Evolutionary conservation across 1,284 basidiomycete genomes (phyloP).

Genomic region (Puccinia horiana): DNA sequence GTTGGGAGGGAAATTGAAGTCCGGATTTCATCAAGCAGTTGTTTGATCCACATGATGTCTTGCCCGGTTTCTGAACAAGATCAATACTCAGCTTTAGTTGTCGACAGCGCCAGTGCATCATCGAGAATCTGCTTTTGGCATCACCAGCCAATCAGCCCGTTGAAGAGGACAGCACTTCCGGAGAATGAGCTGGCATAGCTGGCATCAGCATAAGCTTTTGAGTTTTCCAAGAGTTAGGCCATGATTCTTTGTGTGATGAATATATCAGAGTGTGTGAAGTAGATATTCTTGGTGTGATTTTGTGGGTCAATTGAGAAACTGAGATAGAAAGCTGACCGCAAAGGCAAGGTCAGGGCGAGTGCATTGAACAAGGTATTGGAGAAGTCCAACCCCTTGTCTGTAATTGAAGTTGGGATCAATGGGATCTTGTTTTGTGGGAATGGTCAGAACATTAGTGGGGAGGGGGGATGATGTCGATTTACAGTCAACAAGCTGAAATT

Average conservation of each 20-base stretch:
- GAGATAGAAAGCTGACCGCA: background rate
- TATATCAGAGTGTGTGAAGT: background rate
- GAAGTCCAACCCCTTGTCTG: too few species aligned
- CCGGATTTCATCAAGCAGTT: background rate
- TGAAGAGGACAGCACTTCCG: background rate
- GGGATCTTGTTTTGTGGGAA: background rate
- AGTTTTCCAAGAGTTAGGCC: background rate
- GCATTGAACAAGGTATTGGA: constrained; percentile 3
- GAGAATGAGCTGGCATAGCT: background rate
- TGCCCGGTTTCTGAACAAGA: background rate
- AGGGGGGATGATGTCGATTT: background rate
- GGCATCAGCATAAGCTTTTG: background rate
- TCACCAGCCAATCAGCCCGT: background rate
- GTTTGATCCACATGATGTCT: background rate
- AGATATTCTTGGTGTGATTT: background rate
- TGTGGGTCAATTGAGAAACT: background rate
- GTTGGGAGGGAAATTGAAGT: background rate
- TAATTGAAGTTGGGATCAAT: background rate
- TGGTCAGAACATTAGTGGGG: background rate
- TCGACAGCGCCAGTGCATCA: background rate
- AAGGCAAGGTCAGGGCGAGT: constrained; percentile 1
- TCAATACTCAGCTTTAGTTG: background rate
- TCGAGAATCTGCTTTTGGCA: background rate
- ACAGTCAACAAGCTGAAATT: background rate
- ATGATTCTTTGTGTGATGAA: background rate